These are phyloP conservation scores for Saccharomyces eubayanus DNA, from an alignment of 805 yeast genomes.

Conservation along the genomic window DNA sequence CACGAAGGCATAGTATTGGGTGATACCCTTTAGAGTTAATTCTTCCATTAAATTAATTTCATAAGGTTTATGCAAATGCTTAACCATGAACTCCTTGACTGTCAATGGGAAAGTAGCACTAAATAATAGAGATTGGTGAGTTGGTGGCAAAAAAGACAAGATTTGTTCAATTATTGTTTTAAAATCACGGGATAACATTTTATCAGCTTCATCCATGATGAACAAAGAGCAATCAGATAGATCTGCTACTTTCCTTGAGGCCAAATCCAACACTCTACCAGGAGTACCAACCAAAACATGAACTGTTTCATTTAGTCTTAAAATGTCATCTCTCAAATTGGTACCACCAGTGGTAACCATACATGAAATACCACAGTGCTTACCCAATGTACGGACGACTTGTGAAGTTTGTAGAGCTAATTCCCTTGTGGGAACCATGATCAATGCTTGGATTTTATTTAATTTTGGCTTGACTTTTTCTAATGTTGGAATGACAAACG, in stretches of 20 bases:
- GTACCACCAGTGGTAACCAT: constrained; percentile 99
- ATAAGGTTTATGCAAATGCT: constrained; percentile 82
- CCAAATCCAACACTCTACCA: constrained; percentile 92
- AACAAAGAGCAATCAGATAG: constrained; percentile 78
- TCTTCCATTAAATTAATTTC: constrained; percentile 98
- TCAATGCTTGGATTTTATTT: constrained; percentile 81
- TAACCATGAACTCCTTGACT: constrained; percentile 86
- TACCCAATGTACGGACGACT: constrained; percentile 91
- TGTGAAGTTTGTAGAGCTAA: constrained; percentile 95
- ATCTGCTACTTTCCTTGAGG: constrained; percentile 80
- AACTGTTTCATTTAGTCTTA: constrained; percentile 86
- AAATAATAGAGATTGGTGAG: constrained; percentile 77
- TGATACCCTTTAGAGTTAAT: constrained; percentile 88
- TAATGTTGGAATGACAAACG: constrained; percentile 87
- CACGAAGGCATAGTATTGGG: constrained; percentile 96
- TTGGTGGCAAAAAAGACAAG: constrained; percentile 66
- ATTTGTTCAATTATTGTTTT: constrained; percentile 81
- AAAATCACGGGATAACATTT: constrained; percentile 87
- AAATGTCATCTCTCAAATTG: constrained; percentile 82
- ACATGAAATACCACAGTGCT: constrained; percentile 83
- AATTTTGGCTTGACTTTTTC: constrained; percentile 81
- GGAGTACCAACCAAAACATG: constrained; percentile 96
- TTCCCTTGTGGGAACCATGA: constrained; percentile 95
- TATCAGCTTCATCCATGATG: constrained; percentile 98
- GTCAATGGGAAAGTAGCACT: constrained; percentile 95